These are phyloP conservation scores for Moricandia arvensis DNA, from an alignment of 345 rosid species.

Conservation along the genomic window DNA sequence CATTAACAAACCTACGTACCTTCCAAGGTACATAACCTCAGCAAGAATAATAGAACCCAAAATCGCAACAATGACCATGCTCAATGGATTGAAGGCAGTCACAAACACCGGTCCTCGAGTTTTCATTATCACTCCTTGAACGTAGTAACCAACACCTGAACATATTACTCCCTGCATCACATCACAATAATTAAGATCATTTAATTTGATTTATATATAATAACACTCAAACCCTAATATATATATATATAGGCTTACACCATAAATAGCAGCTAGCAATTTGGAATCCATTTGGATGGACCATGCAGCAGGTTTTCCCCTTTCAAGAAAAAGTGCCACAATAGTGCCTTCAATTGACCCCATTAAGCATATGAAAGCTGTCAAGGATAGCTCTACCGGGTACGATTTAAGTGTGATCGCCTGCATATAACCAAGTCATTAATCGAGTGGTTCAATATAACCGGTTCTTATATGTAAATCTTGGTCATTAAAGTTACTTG, in stretches of 20 bases:
- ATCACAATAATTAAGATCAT: neutral
- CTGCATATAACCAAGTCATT: slow-evolving; percentile 27
- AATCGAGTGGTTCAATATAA: neutral
- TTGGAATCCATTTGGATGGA: slow-evolving; percentile 53
- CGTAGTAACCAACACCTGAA: slow-evolving; percentile 53
- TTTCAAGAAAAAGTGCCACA: slow-evolving; percentile 54
- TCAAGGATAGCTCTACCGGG: slow-evolving; percentile 75
- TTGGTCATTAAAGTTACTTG: slow-evolving; percentile 45
- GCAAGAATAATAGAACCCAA: slow-evolving; percentile 55
- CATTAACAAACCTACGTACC: no score
- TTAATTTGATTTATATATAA: neutral
- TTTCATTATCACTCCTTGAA: slow-evolving; percentile 59
- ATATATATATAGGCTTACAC: slow-evolving; percentile 46
- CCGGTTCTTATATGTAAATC: neutral
- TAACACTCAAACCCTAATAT: neutral
- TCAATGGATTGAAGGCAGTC: slow-evolving; percentile 59
- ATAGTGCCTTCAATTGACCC: slow-evolving; percentile 61
- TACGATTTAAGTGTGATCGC: slow-evolving; percentile 70
- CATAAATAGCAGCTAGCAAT: slow-evolving; percentile 58
- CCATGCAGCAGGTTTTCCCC: slow-evolving; percentile 52
- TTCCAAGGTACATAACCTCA: slow-evolving; percentile 50
- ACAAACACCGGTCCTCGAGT: slow-evolving; percentile 69
- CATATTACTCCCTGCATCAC: slow-evolving; percentile 56
- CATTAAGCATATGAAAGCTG: slow-evolving; percentile 66
- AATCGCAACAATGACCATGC: slow-evolving; percentile 61